A percentile compares a stretch with the other conserved stretches of the same genome.
These are phyloP conservation scores for Citrullus colocynthis DNA, from an alignment of 306 rosid genomes.

Conservation along the genomic window DNA sequence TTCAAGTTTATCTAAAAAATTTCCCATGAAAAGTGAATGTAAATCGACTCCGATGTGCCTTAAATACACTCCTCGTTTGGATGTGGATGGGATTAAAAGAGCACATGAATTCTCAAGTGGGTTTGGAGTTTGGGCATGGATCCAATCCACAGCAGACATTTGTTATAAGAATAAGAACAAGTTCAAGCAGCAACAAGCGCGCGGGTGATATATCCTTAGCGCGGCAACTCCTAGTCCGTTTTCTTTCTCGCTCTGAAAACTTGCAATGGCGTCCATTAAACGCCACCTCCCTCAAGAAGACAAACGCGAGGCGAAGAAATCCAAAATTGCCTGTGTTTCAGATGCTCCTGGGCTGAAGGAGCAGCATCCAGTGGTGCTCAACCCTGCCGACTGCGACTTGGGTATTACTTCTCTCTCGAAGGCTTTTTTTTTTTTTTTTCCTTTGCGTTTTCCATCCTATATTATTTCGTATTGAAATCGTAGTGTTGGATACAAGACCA, in stretches of 20 bases:
- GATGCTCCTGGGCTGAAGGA: background rate
- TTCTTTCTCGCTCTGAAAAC: background rate
- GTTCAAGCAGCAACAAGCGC: background rate
- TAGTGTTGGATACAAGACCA: background rate
- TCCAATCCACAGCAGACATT: background rate
- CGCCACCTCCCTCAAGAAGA: background rate
- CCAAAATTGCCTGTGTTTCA: background rate
- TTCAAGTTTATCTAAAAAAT: too few species aligned
- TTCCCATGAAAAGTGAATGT: too few species aligned
- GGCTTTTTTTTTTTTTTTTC: background rate
- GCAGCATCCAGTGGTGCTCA: slow-evolving; percentile 15
- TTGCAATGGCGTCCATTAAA: slow-evolving; percentile 18
- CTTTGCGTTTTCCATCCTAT: background rate
- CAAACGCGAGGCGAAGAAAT: slow-evolving; percentile 5
- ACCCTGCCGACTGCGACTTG: slow-evolving; percentile 24
- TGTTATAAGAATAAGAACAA: background rate
- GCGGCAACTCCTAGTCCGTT: background rate
- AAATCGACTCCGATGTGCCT: too few species aligned
- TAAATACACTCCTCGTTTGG: too few species aligned
- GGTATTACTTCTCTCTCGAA: slow-evolving; percentile 8
- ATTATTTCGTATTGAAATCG: background rate
- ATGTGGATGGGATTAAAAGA: background rate
- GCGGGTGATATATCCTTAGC: background rate
- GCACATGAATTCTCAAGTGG: background rate
- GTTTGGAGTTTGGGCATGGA: background rate